Base-by-base conservation (phyloP, 2,329 filamentous ascomycete genomes). In the Mariannaea elegans region DNA sequence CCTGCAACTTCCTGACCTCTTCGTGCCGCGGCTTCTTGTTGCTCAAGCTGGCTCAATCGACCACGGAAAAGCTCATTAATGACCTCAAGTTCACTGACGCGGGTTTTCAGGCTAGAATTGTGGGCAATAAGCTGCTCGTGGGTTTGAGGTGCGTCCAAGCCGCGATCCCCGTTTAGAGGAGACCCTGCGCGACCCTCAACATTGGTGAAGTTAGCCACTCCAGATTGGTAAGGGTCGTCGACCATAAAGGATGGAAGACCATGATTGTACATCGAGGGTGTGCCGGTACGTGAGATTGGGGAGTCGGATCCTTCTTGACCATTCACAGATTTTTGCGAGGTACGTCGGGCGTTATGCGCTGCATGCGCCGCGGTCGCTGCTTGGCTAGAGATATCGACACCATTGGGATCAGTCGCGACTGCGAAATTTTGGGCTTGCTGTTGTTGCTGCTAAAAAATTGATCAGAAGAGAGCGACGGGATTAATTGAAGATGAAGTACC, bases 81-180 rank as follows among this genome's bases (percentile, higher is more conserved):
- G 51, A 99, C 86, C 74, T 99, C 95, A 21, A 99, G 84, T 76
- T 99, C 95, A 68, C 90, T 95, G 31, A 99, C 94, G 39, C 95
- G 89, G 1, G 95, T 99, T 79, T 96, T 97, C n/a, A 98, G 83
- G 49, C 89, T 90, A 5, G 91, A 91, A 75, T 97, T 97, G 62
- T 90, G 87, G 2, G 90, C 89, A 51, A 93, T 81, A 21, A 97
- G 84, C 61, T 91, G 89, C 72, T 97, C 92, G 74, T 92, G 93
- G 3, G 89, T 90, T 72, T 93, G 90, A 1, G 91, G 87, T 12
- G 87, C 82, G 59, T 94, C 91, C 56, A 89, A 81, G 64, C 88
- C 84, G 46, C 89, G 88, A 23, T 89, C 84, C 54, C 81, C 84
- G 63, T 83, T 86, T 64, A 82, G 68, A 7, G 81, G 82, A 14